Conservation (phyloP, 179 eudicot genomes). For the Amaranthus tricolor region DNA sequence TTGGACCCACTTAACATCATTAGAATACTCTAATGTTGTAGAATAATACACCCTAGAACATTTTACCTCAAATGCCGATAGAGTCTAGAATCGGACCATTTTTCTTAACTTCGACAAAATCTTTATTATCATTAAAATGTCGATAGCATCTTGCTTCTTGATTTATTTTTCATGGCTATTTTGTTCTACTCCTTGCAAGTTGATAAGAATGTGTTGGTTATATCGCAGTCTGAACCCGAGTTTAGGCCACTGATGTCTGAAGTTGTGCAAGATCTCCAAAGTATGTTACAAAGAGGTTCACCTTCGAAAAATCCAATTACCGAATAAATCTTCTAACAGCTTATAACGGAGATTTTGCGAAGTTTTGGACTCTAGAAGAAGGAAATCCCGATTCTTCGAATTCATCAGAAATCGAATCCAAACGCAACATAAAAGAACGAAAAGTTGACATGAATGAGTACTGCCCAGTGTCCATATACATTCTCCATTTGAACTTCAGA, state of each 20-base stretch:
- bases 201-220: neutral
- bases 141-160: neutral
- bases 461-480: neutral
- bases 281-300: conserved; percentile 58
- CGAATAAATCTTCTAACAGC: conserved; percentile 21
- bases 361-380: conserved; percentile 5
- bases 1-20: neutral
- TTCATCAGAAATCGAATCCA: neutral
- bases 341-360: neutral
- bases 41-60: neutral
- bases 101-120: neutral
- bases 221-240: conserved; percentile 66
- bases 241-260: conserved; percentile 84
- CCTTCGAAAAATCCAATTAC: conserved; percentile 28
- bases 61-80: neutral
- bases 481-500: conserved; percentile 2
- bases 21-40: neutral
- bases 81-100: neutral
- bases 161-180: neutral
- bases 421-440: conserved; percentile 3
- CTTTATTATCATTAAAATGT: neutral
- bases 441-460: neutral
- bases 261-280: conserved; percentile 78
- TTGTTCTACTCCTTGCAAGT: neutral
- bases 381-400: conserved; percentile 3